Evolutionary conservation across 768 basidiomycete genomes (phyloP), one percentile per base, ranked within the genome.

Genomic region (Bullera alba): DNA sequence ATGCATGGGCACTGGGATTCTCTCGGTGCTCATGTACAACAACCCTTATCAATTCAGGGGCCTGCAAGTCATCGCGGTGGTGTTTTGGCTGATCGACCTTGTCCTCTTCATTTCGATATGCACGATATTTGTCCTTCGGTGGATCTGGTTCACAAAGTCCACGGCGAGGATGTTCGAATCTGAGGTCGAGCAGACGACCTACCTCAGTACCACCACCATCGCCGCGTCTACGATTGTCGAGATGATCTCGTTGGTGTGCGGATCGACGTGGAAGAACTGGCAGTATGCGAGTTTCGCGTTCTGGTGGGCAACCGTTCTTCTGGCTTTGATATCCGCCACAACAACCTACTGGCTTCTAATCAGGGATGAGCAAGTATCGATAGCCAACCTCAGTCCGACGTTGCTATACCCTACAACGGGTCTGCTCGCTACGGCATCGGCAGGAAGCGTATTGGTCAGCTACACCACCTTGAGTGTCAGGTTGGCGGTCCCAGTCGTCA

Each of bases 1-100:
- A 23, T 58, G 57, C 38, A 58, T 58, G 53, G 57, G 57, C 16
- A 58, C 57, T 10, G 57, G 57, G 4, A 51, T 58, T 1, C 21
- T 58, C 34, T 42, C 48, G 3, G 50, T 58, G 4, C 27, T 54
- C 4, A 25, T 51, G 29, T 37, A 58, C 21, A 30, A 49, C 32
- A 58, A 58, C 37, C 53, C 48, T 14, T 58, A 58, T 42, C 53
- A 58, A 21, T 35, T 48, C 16, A 19, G 23, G 5, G 5, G 46
- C 5, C 34, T 28, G 51, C 45, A 34, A 7, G 44, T 47, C 2
- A 54, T 58, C 32, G 47, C 57, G 2, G 42, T 37, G 6, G 35
- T 51, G 26, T 32, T 51, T 19, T 58, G 38, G 27, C 16, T 54
- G 2, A 16, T 58, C 34, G 52, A 58, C 28, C 38, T 58, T 28